Conservation (phyloP, 2,329 filamentous ascomycete genomes). For the Trichoderma harzianum region DNA sequence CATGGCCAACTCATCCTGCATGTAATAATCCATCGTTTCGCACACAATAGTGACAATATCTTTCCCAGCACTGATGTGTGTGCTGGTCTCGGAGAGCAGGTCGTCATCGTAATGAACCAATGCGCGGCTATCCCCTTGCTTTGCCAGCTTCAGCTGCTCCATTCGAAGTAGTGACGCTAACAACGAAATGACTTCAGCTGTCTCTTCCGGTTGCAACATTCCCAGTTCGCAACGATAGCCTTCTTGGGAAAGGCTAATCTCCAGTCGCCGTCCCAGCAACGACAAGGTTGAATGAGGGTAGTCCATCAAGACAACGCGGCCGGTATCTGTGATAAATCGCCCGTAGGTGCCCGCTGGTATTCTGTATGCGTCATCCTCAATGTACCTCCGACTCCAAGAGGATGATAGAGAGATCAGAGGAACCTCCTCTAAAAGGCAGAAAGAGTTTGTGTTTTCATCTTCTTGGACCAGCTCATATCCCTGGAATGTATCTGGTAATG, state of each 20-base stretch:
- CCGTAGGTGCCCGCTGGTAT: constrained; percentile 66
- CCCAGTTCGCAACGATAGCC: constrained; percentile 52
- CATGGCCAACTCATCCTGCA: constrained; percentile 54
- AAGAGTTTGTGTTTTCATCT: constrained; percentile 79
- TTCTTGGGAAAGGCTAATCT: constrained; percentile 60
- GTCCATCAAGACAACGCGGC: constrained; percentile 72
- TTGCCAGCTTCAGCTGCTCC: constrained; percentile 39
- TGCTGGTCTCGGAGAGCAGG: constrained; percentile 53
- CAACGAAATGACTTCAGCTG: constrained; percentile 70
- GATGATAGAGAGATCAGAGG: constrained; percentile 56
- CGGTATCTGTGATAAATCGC: constrained; percentile 73
- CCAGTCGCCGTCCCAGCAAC: constrained; percentile 73
- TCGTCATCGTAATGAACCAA: constrained; percentile 36
- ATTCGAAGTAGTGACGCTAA: constrained; percentile 66
- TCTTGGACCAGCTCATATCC: constrained; percentile 77
- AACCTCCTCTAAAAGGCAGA: constrained; percentile 63
- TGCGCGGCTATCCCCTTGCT: constrained; percentile 26
- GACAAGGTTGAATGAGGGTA: constrained; percentile 75
- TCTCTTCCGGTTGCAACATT: constrained; percentile 56
- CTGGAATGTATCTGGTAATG: constrained; percentile 67
- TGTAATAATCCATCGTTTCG: constrained; percentile 73
- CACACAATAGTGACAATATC: constrained; percentile 81
- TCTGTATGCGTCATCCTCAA: constrained; percentile 52
- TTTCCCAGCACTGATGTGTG: constrained; percentile 55
- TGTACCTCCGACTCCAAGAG: constrained; percentile 42